These are phyloP conservation scores for Hyaloperonospora arabidopsidis DNA, from an alignment of 352 stramenopile genomes.

Conservation along the genomic window DNA sequence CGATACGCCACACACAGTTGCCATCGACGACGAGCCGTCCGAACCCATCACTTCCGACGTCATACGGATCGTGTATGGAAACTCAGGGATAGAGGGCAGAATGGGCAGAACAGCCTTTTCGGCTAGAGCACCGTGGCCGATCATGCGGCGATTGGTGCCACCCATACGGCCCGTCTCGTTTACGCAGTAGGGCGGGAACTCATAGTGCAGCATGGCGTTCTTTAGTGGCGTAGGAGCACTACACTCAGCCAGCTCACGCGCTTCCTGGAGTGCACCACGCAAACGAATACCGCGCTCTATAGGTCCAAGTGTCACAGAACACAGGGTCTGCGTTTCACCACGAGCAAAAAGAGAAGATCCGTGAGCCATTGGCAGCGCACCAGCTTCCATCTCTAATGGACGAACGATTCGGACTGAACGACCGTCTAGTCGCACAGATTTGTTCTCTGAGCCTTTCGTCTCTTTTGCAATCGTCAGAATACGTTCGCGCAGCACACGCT, in stretches of 20 bases:
- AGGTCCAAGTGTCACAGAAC: constrained; percentile 83
- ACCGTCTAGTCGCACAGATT: constrained; percentile 78
- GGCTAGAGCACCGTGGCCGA: constrained; percentile 94
- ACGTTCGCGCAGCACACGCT: constrained; percentile 54
- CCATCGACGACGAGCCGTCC: constrained; percentile 93
- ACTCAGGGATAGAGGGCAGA: constrained; percentile 87
- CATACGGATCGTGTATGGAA: constrained; percentile 95
- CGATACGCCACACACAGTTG: constrained; percentile 93
- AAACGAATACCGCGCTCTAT: constrained; percentile 67
- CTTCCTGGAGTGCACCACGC: constrained; percentile 49
- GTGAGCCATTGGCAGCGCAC: constrained; percentile 84
- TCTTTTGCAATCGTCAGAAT: constrained; percentile 39
- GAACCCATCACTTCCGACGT: constrained; percentile 94
- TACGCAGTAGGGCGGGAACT: constrained; percentile 96
- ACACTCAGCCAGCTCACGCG: constrained; percentile 30
- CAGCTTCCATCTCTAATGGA: constrained; percentile 76
- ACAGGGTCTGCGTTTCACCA: constrained; percentile 86
- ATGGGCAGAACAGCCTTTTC: constrained; percentile 93
- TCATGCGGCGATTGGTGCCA: constrained; percentile 88
- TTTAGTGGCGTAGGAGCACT: constrained; percentile 36
- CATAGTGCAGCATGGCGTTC: constrained; percentile 95
- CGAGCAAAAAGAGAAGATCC: constrained; percentile 84
- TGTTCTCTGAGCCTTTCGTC: constrained; percentile 24
- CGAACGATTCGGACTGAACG: constrained; percentile 77
- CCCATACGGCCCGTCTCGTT: constrained; percentile 89